These are phyloP conservation scores for Erodium trifolium DNA, from an alignment of 441 rosid genomes.

Conservation along the genomic window DNA sequence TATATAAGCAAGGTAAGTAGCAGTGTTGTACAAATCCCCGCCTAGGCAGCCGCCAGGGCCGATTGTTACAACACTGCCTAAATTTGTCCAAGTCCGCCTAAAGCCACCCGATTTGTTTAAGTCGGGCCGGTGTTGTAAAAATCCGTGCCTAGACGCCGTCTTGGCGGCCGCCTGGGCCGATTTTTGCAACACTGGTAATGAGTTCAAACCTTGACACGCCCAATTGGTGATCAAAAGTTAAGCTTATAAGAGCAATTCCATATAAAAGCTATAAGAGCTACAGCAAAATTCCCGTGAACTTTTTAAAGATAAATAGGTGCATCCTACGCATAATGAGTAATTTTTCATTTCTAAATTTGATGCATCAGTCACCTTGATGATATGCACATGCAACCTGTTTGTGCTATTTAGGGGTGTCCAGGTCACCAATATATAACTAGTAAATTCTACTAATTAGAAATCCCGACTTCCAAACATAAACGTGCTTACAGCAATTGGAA, in stretches of 20 bases:
- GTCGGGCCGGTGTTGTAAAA: no score
- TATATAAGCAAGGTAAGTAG: no score
- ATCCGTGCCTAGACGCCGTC: no score
- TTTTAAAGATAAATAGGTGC: not conserved
- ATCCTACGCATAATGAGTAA: not conserved
- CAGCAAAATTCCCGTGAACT: not conserved
- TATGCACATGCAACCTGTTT: not conserved
- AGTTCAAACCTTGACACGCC: no score
- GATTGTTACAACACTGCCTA: no score
- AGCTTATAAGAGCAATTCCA: not conserved
- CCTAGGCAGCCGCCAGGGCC: no score
- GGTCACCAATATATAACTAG: not conserved
- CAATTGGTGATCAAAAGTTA: not conserved
- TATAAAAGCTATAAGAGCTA: not conserved
- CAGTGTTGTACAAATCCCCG: no score
- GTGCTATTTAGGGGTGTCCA: not conserved
- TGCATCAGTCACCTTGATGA: not conserved
- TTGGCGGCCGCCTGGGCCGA: no score
- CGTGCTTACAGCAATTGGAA: constrained; percentile 52
- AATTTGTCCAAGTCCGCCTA: no score
- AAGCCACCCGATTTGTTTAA: no score
- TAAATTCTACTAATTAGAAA: not conserved
- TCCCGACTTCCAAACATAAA: not conserved
- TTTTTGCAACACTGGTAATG: no score
- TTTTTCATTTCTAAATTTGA: not conserved